Conservation (phyloP, 441 rosid species). For the Viola pubescens region DNA sequence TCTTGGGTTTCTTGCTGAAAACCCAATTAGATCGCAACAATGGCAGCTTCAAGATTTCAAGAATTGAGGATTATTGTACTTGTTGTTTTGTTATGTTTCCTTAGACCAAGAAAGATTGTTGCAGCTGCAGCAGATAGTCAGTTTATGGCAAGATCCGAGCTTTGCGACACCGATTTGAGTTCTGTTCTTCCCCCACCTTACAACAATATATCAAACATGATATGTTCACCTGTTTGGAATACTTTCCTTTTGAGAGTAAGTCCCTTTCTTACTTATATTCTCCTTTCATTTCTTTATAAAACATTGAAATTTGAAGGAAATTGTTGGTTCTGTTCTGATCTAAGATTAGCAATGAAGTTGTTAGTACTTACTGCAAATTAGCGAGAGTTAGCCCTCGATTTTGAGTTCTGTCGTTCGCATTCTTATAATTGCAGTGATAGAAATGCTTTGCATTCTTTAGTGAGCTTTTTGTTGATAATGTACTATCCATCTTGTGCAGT, state of each 20-base stretch:
- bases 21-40: conserved; percentile 17
- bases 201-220: conserved; percentile 50
- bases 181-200: conserved; percentile 78
- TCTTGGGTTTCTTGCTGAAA: conserved; percentile 14
- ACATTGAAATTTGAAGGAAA: not conserved
- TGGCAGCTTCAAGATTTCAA: conserved; percentile 32
- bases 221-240: conserved; percentile 76
- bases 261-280: not conserved
- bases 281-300: not conserved
- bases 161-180: conserved; percentile 47
- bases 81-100: conserved; percentile 25
- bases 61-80: conserved; percentile 7
- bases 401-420: not conserved
- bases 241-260: conserved; percentile 70
- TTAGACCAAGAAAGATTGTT: conserved; percentile 20
- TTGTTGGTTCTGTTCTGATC: not conserved
- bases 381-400: not conserved
- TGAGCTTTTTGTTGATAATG: not conserved
- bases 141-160: conserved; percentile 24
- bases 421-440: not conserved
- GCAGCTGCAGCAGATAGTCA: conserved; percentile 17
- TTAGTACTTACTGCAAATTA: no score
- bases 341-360: no score
- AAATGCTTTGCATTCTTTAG: not conserved
- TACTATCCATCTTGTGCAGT: conserved; percentile 29